A percentile compares a stretch with the other conserved stretches of the same genome.
Conservation (phyloP, 2,329 filamentous ascomycete genomes). For the Trichoderma sp. region DNA sequence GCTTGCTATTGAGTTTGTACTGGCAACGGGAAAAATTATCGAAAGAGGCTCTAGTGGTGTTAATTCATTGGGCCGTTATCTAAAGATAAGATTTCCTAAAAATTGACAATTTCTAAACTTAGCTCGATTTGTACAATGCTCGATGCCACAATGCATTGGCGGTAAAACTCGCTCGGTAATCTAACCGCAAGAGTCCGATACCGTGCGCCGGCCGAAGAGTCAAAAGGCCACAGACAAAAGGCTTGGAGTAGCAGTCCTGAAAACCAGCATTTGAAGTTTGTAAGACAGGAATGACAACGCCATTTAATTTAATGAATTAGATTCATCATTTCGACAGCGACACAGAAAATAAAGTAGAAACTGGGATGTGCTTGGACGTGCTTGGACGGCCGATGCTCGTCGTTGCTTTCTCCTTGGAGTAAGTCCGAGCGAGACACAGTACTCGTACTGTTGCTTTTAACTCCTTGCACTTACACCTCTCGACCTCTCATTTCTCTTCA, state of each 20-base stretch:
- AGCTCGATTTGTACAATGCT: slow-evolving; percentile 1
- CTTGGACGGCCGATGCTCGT: not conserved
- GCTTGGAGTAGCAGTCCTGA: not conserved
- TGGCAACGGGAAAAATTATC: too few relatives aligned
- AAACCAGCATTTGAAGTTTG: not conserved
- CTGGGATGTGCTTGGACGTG: not conserved
- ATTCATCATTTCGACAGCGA: not conserved
- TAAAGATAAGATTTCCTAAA: not conserved
- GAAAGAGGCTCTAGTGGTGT: not conserved
- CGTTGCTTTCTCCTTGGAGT: not conserved
- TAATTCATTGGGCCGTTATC: not conserved
- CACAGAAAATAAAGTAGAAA: not conserved
- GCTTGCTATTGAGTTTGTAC: not conserved
- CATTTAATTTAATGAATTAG: not conserved
- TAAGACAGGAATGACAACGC: not conserved
- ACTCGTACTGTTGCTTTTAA: not conserved
- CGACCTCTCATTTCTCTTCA: not conserved
- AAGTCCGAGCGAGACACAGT: not conserved
- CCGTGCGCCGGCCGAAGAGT: not conserved
- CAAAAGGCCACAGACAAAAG: not conserved
- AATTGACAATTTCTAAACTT: not conserved
- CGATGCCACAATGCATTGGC: not conserved
- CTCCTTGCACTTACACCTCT: slow-evolving; percentile 10
- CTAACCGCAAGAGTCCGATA: slow-evolving; percentile 5
- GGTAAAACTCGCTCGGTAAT: not conserved